phyloP scores from a whole-genome alignment of 192 early-diverging fungal species.

The Backusella tuberculispora region DNA sequence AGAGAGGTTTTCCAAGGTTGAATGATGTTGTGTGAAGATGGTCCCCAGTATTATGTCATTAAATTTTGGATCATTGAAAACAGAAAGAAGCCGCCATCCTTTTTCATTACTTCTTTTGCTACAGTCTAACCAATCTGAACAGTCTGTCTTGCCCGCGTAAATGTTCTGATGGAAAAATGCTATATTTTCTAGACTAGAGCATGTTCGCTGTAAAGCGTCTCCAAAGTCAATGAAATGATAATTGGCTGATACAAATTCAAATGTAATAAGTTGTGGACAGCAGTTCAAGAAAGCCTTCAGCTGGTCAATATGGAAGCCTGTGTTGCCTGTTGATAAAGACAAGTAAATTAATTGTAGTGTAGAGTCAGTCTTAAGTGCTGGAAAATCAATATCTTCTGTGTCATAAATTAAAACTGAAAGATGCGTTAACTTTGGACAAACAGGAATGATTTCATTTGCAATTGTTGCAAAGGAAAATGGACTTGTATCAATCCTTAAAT shows the following conservation, averaged over 20 bases:
- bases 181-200: neutral
- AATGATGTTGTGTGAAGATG: neutral
- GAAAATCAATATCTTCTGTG: neutral
- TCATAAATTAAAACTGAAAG: neutral
- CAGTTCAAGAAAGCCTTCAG: neutral
- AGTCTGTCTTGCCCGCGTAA: neutral
- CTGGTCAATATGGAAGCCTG: neutral
- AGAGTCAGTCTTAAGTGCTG: neutral
- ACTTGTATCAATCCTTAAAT: neutral
- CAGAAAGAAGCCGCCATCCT: neutral
- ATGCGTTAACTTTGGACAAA: slow-evolving; percentile 13
- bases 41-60: neutral
- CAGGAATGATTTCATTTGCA: neutral
- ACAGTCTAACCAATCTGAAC: neutral
- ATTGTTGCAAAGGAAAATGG: neutral
- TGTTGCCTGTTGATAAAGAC: neutral
- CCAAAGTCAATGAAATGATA: neutral
- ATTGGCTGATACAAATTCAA: neutral
- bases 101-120: neutral
- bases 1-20: slow-evolving; percentile 1
- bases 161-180: neutral
- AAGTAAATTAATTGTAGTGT: neutral
- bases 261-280: neutral
- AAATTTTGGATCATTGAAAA: neutral
- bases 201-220: neutral